Conservation (phyloP, 2,329 filamentous ascomycete species). For the Fusarium sp. region DNA sequence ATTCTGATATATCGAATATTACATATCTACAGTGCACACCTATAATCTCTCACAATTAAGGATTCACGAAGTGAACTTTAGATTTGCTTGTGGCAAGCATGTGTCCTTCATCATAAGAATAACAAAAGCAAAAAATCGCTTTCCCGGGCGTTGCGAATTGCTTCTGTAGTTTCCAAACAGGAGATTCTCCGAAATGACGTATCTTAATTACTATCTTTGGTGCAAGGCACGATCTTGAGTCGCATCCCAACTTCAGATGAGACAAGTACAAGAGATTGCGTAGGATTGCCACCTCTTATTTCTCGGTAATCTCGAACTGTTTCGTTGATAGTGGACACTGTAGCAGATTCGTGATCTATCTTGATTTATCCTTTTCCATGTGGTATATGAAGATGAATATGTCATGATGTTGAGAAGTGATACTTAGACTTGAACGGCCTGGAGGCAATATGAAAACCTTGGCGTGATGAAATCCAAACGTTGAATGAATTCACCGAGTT, state of each 20-base stretch:
- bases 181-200: constrained; percentile 16
- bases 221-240: constrained; percentile 1
- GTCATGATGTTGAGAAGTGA: background rate
- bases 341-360: background rate
- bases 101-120: background rate
- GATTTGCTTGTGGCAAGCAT: background rate
- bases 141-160: constrained; percentile 13
- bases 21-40: background rate
- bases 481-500: background rate
- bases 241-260: background rate
- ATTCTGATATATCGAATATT: constrained; percentile 16
- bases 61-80: background rate
- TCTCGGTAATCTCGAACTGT: constrained; percentile 6
- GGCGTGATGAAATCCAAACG: background rate
- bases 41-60: background rate
- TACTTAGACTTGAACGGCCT: background rate
- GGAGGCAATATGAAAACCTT: background rate
- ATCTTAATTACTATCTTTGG: background rate
- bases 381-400: background rate
- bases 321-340: background rate
- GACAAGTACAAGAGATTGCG: background rate
- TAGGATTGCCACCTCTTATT: background rate
- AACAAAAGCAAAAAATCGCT: constrained; percentile 14
- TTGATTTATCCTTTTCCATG: background rate
- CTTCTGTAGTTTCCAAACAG: constrained; percentile 7